A percentile compares a stretch with the other conserved stretches of the same genome.
phyloP scores from a whole-genome alignment of 768 basidiomycete species.

The Gymnopilus junonius region DNA sequence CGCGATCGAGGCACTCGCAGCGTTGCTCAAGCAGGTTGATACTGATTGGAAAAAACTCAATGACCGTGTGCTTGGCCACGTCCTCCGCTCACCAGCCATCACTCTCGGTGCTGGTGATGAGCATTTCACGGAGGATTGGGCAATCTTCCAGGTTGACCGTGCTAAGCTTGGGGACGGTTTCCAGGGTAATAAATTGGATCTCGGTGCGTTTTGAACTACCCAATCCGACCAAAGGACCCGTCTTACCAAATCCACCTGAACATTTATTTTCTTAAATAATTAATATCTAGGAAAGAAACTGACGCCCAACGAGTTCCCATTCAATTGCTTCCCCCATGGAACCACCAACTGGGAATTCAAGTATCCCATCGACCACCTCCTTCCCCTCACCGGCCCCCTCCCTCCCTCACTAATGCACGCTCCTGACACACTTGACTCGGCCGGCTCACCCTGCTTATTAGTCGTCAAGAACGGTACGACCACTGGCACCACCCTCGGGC shows the following conservation, averaged over 20 bases:
- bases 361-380: constrained; percentile 4
- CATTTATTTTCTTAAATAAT: neutral
- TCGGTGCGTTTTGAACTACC: constrained; percentile 4
- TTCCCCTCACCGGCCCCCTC: neutral
- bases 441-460: constrained; percentile 15
- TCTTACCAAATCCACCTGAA: neutral
- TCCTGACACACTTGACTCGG: neutral
- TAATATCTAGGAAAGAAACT: neutral
- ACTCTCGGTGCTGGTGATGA: neutral
- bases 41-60: too few species aligned
- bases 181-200: neutral
- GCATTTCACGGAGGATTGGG: constrained; percentile 2
- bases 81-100: constrained; percentile 1
- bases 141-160: neutral
- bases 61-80: constrained; percentile 1
- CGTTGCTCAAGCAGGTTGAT: too few species aligned
- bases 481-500: constrained; percentile 33
- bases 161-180: neutral
- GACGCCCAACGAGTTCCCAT: neutral
- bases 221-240: too few species aligned
- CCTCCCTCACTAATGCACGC: neutral
- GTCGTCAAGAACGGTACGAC: constrained; percentile 33
- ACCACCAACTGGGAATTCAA: neutral
- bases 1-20: too few species aligned
- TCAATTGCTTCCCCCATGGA: neutral